Percentiles rank a stretch among this genome's conserved stretches.
Evolutionary conservation across 768 basidiomycete species (phyloP).

Genomic region (Mycena metata): DNA sequence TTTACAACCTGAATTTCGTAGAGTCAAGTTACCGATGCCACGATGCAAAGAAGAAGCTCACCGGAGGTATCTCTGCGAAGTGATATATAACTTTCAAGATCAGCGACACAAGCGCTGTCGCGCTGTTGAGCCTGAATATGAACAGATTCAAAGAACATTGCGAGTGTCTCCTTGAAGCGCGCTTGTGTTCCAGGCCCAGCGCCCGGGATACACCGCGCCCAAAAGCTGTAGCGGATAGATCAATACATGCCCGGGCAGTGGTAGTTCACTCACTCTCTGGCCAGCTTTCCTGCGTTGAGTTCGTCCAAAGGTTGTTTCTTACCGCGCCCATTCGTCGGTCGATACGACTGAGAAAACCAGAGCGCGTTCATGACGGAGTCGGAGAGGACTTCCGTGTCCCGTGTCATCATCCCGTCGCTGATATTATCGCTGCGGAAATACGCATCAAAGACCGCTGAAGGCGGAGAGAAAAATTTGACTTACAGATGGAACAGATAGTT

Average conservation of each 20-base stretch:
- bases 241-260: conserved; percentile 20
- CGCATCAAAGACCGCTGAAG: conserved; percentile 31
- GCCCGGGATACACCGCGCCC: conserved; percentile 71
- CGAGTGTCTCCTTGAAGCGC: conserved; percentile 80
- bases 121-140: conserved; percentile 73
- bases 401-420: conserved; percentile 82
- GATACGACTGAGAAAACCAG: conserved; percentile 67
- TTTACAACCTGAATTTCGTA: conserved; percentile 63
- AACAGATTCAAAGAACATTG: conserved; percentile 78
- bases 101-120: conserved; percentile 65
- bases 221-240: conserved; percentile 63
- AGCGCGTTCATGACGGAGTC: conserved; percentile 81
- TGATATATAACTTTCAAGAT: conserved; percentile 81
- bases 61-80: conserved; percentile 83
- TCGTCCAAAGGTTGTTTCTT: conserved; percentile 58
- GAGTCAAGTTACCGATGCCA: conserved; percentile 31
- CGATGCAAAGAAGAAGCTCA: conserved; percentile 43
- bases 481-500: conserved; percentile 69
- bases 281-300: conserved; percentile 71
- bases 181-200: conserved; percentile 70
- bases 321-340: conserved; percentile 57
- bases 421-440: conserved; percentile 69
- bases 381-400: conserved; percentile 69
- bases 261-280: conserved; percentile 69
- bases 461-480: conserved; percentile 38